Conservation (phyloP, 768 basidiomycete species). For the Leucocoprinus leucothites region DNA sequence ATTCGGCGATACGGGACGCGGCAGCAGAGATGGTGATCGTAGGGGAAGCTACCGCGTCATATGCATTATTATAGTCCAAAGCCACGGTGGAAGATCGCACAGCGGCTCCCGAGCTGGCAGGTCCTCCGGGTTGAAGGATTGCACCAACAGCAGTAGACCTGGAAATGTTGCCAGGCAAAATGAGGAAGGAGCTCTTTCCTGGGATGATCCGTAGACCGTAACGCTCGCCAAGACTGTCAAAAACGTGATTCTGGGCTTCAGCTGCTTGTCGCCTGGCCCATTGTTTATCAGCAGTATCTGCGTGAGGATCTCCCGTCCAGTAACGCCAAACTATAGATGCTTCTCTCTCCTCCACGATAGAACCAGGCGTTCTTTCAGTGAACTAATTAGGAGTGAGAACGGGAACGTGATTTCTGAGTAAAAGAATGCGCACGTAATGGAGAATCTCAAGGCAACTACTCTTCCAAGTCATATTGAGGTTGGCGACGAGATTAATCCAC, state of each 20-base stretch:
- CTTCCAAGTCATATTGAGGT: slow-evolving; percentile 82
- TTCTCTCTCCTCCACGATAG: slow-evolving; percentile 80
- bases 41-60: background rate
- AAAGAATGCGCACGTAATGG: slow-evolving; percentile 62
- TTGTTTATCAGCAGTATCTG: slow-evolving; percentile 56
- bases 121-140: slow-evolving; percentile 67
- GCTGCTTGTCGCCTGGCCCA: slow-evolving; percentile 89
- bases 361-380: slow-evolving; percentile 83
- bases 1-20: slow-evolving; percentile 21
- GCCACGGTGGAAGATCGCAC: slow-evolving; percentile 18
- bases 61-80: background rate
- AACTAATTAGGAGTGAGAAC: slow-evolving; percentile 46
- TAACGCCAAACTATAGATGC: slow-evolving; percentile 85
- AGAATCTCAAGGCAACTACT: slow-evolving; percentile 76
- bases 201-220: slow-evolving; percentile 84
- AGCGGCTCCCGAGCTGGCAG: slow-evolving; percentile 35
- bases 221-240: slow-evolving; percentile 81
- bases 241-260: slow-evolving; percentile 91
- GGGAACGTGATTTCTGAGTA: background rate
- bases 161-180: slow-evolving; percentile 80
- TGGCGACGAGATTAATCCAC: slow-evolving; percentile 83
- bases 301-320: slow-evolving; percentile 54
- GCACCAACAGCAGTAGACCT: slow-evolving; percentile 81
- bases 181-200: slow-evolving; percentile 74
- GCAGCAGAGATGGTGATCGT: background rate